Evolutionary conservation across 1,284 basidiomycete species (phyloP), one percentile per base, ranked within the genome.

Genomic region (Tremellales sp.): DNA sequence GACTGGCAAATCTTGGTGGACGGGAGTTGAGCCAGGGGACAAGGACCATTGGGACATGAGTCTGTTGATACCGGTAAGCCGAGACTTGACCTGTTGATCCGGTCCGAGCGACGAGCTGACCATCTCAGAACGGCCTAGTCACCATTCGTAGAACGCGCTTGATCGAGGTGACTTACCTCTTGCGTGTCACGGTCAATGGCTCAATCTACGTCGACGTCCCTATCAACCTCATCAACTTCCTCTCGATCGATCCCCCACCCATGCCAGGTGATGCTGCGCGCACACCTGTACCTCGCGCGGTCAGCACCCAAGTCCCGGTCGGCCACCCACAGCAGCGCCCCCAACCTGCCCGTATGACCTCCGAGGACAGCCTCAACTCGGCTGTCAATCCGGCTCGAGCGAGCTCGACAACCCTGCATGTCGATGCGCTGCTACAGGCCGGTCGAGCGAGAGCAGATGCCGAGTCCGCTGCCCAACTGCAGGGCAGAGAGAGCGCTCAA

Each of bases 1-100:
- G 4, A 90, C 87, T 33, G 85, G 86, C 4, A 85, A 84, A 62
- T 87, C 88, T 0, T 91, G 87, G 85, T 93, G 89, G 89, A 79
- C 82, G 2, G 89, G 89, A 7, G 82, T 92, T 5, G 76, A 78
- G 17, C 76, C 84, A 4, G 82, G 82, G 0, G 82, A 85, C 57
- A 76, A 77, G 2, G 70, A 68, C 15, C 64, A 68, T 67, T 79
- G 47, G 80, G 82, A 52, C 83, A 86, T 67, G 77, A 79, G 44
- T 81, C 85, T 75, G 10, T 67, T 81, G 5, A 69, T 92, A 36
- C 89, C 90, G 17, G 89, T 92, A 68, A 74, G 84, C 74, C 11
- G 13, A n/a, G 3, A 33, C 13, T 10, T 8, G 8, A 17, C 5
- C 6, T 4, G 15, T 15, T 36, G 5, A 37, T 17, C 4, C 10